Evolutionary conservation across 23 red algal genomes (phyloP).

Genomic region (Rhodosorus marinus): DNA sequence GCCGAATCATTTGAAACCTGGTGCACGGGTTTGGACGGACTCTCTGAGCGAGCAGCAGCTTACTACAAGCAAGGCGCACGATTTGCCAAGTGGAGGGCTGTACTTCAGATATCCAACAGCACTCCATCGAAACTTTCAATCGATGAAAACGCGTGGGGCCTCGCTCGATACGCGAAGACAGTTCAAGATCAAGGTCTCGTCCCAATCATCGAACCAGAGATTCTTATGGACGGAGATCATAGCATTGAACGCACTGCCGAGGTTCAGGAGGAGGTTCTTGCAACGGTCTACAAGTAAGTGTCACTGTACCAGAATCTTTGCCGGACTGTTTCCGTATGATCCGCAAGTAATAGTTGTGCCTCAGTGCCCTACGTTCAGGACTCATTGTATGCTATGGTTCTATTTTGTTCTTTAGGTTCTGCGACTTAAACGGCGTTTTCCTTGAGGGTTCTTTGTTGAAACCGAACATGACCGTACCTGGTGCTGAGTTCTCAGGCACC

Average conservation of each 20-base stretch:
- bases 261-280: conserved; percentile 87
- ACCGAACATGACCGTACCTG: conserved; percentile 91
- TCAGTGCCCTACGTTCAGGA: too few relatives aligned
- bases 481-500: conserved; percentile 50
- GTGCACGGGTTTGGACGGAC: conserved; percentile 86
- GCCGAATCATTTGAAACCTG: conserved; percentile 83
- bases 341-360: too few relatives aligned
- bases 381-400: too few relatives aligned
- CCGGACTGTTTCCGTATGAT: too few relatives aligned
- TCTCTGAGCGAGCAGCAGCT: conserved; percentile 76
- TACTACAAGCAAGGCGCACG: conserved; percentile 96
- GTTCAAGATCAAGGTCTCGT: conserved; percentile 86
- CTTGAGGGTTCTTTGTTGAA: conserved; percentile 92
- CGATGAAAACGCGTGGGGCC: conserved; percentile 83
- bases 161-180: conserved; percentile 85
- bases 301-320: too few relatives aligned
- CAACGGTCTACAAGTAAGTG: conserved; percentile 83
- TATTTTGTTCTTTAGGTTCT: too few relatives aligned
- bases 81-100: conserved; percentile 98
- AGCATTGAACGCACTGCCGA: conserved; percentile 59
- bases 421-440: conserved; percentile 71
- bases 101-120: conserved; percentile 68
- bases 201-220: conserved; percentile 97
- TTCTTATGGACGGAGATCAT: conserved; percentile 96
- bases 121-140: conserved; percentile 50